phyloP scores from a whole-genome alignment of 805 yeast genomes.

The Ogataea sp. region DNA sequence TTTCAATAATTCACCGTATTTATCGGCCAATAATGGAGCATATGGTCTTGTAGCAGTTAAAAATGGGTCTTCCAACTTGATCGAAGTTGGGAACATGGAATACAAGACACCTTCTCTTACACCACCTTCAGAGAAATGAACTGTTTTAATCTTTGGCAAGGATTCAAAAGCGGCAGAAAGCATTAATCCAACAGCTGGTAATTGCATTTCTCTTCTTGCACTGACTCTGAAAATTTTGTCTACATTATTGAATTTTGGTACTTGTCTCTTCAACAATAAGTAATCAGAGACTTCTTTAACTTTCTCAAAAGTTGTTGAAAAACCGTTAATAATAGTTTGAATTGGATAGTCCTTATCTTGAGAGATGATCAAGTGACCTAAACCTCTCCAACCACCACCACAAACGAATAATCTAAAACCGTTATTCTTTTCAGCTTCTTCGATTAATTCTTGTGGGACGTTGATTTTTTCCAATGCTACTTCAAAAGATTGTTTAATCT shows the following conservation, averaged over 20 bases:
- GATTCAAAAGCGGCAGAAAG: conserved; percentile 56
- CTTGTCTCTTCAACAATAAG: conserved; percentile 37
- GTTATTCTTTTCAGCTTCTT: conserved; percentile 44
- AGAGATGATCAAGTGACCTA: conserved; percentile 52
- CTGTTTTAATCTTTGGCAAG: conserved; percentile 44
- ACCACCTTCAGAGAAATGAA: conserved; percentile 71
- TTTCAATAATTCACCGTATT: conserved; percentile 44
- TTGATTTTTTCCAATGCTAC: conserved; percentile 42
- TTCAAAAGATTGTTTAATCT: conserved; percentile 43
- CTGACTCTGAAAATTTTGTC: conserved; percentile 55
- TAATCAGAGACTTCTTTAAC: conserved; percentile 45
- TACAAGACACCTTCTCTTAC: conserved; percentile 70
- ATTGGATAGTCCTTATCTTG: conserved; percentile 52
- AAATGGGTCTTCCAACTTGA: conserved; percentile 62
- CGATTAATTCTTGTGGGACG: conserved; percentile 42
- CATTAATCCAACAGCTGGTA: conserved; percentile 62
- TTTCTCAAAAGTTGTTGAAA: conserved; percentile 46
- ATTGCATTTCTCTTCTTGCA: conserved; percentile 54
- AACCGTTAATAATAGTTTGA: conserved; percentile 64
- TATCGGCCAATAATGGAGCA: conserved; percentile 56
- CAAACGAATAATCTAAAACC: conserved; percentile 60
- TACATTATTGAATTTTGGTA: conserved; percentile 31
- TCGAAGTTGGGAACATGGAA: conserved; percentile 47
- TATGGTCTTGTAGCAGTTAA: conserved; percentile 63
- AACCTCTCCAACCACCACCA: conserved; percentile 69